A percentile compares a stretch with the other conserved stretches of the same genome.
These are phyloP conservation scores for Selaginella tamariscina DNA, from an alignment of 75 land plant species.

Conservation along the genomic window DNA sequence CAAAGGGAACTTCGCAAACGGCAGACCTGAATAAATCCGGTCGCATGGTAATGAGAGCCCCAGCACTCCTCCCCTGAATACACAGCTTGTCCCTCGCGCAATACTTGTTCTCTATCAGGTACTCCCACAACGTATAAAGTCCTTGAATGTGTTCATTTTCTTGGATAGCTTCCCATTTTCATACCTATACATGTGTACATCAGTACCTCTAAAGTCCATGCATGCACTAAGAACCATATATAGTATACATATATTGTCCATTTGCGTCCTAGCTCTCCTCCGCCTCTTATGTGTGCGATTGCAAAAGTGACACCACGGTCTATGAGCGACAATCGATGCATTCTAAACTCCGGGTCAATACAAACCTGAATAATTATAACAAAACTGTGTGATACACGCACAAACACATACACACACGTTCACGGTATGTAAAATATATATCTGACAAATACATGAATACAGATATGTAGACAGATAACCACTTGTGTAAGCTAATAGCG, in stretches of 20 bases:
- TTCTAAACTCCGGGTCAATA: conserved; percentile 63
- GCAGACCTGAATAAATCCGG: conserved; percentile 91
- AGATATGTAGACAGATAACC: too few species aligned
- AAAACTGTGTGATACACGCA: too few species aligned
- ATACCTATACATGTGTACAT: too few species aligned
- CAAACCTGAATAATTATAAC: conserved; percentile 33
- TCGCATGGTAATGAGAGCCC: conserved; percentile 86
- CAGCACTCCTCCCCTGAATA: conserved; percentile 92
- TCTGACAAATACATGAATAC: too few species aligned
- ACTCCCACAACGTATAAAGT: conserved; percentile 92
- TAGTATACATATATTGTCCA: too few species aligned
- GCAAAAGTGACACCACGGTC: conserved; percentile 83
- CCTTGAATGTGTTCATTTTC: conserved; percentile 87
- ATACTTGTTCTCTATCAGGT: conserved; percentile 50
- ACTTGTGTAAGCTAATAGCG: too few species aligned
- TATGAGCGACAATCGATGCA: conserved; percentile 55
- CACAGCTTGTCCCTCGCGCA: conserved; percentile 69
- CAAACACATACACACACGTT: too few species aligned
- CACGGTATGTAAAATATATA: too few species aligned
- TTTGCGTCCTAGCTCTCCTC: conserved; percentile 95
- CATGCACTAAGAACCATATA: too few species aligned
- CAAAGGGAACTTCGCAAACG: conserved; percentile 91
- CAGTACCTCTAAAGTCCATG: too few species aligned
- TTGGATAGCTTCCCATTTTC: conserved; percentile 78
- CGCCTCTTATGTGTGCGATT: conserved; percentile 93